Base-by-base conservation (phyloP, 306 rosid genomes). In the Vigna unguiculata region DNA sequence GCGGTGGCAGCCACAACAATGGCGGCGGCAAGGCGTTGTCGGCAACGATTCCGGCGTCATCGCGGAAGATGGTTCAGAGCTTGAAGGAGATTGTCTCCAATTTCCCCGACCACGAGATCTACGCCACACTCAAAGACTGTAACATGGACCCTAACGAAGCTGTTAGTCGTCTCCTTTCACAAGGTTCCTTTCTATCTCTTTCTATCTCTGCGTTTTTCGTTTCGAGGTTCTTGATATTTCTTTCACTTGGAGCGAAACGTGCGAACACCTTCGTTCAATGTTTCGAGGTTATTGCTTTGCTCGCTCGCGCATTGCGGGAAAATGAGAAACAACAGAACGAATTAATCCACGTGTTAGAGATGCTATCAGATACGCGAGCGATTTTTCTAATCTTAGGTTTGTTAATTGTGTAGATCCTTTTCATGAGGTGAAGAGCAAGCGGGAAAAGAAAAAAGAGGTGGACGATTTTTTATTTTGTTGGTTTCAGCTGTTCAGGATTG, bases 61-160 rank as follows among this genome's bases (percentile, higher is more conserved):
- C 86, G 97, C 88, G 86, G 78, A 96, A 93, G 89, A 88, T 93
- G 85, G 99, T 96, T 9, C 96, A 85, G 76, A 96, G 96, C 84
- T 86, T 96, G 89, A 96, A 91, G 84, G 99, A 96, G 91, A 89
- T 96, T 80, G 96, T 96, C 0, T 59, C 73, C 62, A 93, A 92
- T 87, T 84, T 90, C 67, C 91, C 96, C 5, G 99, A 96, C 55
- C 84, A 78, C 81, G 99, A 96, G 99, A 96, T 96, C 98, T 96
- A 96, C 77, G 91, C 91, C 22, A 82, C 82, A 64, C 98, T 96
- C 80, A 91, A 86, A 72, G 99, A 96, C 64, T 96, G 98, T 84
- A 93, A 96, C 88, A 96, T 96, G 99, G 99, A 96, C 97, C 99
- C 98, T 49, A 87, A 96, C 77, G 99, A 96, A 88, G 92, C 99